Evolutionary conservation across 257 asterid species (phyloP), one percentile per base, ranked within the genome.

Genomic region (Solanum bulbocastanum): DNA sequence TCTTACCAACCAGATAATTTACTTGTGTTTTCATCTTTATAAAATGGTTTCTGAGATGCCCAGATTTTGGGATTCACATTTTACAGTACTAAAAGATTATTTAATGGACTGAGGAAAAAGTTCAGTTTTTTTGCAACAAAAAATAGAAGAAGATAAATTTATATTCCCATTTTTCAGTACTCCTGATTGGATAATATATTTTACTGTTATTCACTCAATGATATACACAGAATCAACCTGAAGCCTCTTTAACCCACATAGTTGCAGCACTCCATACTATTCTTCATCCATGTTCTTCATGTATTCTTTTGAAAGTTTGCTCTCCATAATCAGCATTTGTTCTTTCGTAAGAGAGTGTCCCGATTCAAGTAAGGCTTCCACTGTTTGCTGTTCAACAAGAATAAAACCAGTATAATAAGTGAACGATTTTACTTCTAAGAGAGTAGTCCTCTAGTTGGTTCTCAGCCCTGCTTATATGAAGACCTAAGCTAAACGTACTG

Each of bases 261-360:
- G 44, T 82, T 76, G 60, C 83, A 76, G 83, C 83, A 76, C 35
- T 5, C 27, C 30, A 20, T 49, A 46, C 90, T 92, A 90, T 87
- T 93, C 95, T 87, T 93, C 94, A 62, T 95, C 98, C 85, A 97
- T 92, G 91, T 97, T 95, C 94, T 97, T 97, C 98, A 96, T 91
- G 95, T 96, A 97, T 90, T 96, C 99, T 93, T 94, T 95, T 23
- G 99, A 94, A 85, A 97, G 98, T 92, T 96, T 96, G 30, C 91
- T 92, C 56, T 91, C 98, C 94, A 88, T 89, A 58, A 97, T 89
- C 74, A 96, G 93, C 91, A 90, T 92, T 90, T 97, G 99, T 93
- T 97, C 99, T 88, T 74, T 91, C 35, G 92, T 87, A 33, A 97
- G 98, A 90, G 93, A 94, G 87, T 91, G 79, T 81, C 98, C 99